These are phyloP conservation scores for Cardamine chenopodiifolia DNA, from an alignment of 345 rosid species.

Conservation along the genomic window DNA sequence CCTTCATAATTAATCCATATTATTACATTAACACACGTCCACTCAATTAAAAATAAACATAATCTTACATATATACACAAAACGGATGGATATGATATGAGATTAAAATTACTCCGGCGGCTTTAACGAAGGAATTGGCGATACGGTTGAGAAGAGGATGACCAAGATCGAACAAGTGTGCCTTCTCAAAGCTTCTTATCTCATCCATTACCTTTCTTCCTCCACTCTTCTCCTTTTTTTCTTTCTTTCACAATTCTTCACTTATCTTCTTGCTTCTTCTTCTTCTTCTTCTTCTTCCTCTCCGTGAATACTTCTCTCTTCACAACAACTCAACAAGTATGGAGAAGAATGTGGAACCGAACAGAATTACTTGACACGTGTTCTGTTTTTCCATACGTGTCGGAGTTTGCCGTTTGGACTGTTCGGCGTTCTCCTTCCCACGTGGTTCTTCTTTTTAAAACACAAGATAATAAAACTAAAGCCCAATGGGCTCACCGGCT, in stretches of 20 bases:
- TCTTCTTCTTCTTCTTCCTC: no score
- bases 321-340: slow-evolving; percentile 1
- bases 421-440: slow-evolving; percentile 20
- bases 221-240: slow-evolving; percentile 30
- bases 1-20: slow-evolving; percentile 43
- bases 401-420: slow-evolving; percentile 30
- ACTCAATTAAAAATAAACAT: neutral
- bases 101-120: slow-evolving; percentile 76
- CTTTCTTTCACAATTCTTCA: slow-evolving; percentile 8
- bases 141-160: slow-evolving; percentile 95
- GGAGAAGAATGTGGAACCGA: slow-evolving; percentile 37
- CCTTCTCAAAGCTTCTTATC: slow-evolving; percentile 59
- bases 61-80: neutral
- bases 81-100: neutral
- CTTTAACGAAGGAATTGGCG: slow-evolving; percentile 85
- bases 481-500: slow-evolving; percentile 34
- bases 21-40: neutral
- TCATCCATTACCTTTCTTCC: slow-evolving; percentile 55
- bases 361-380: slow-evolving; percentile 34
- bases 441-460: slow-evolving; percentile 18
- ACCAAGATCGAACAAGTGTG: slow-evolving; percentile 74
- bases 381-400: slow-evolving; percentile 36
- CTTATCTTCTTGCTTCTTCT: slow-evolving; percentile 11
- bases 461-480: neutral
- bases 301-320: neutral